These are phyloP conservation scores for Pseudogymnoascus sp. DNA, from an alignment of 2,329 filamentous ascomycete species.

Conservation along the genomic window DNA sequence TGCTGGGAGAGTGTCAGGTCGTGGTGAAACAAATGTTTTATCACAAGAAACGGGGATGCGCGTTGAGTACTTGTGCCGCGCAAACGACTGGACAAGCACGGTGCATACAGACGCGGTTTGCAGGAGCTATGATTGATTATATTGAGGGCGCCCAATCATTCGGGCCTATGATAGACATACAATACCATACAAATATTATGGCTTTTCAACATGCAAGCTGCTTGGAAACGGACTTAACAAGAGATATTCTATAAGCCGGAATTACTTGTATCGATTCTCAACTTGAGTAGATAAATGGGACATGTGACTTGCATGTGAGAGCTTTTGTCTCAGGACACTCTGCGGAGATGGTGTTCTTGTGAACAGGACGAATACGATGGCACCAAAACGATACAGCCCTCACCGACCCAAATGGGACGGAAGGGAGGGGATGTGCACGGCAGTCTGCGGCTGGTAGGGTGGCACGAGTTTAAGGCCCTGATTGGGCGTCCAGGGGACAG, in stretches of 20 bases:
- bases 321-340: neutral
- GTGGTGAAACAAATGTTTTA: slow-evolving; percentile 4
- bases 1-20: neutral
- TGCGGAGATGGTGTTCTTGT: neutral
- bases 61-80: neutral
- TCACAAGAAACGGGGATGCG: neutral
- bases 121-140: neutral
- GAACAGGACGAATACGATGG: neutral
- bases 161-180: neutral
- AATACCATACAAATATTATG: neutral
- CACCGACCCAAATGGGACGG: neutral
- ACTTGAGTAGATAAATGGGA: neutral
- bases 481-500: slow-evolving; percentile 1
- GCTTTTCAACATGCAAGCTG: neutral
- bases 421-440: neutral
- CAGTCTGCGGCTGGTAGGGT: slow-evolving; percentile 4
- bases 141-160: neutral
- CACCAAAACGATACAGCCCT: neutral
- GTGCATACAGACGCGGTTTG: neutral
- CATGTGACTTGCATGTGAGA: slow-evolving; percentile 7
- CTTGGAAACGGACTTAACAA: neutral
- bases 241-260: neutral
- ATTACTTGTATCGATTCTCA: neutral
- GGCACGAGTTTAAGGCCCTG: slow-evolving; percentile 7
- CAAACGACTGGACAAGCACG: neutral